Evolutionary conservation across 352 stramenopile genomes (phyloP), one percentile per base, ranked within the genome.

Genomic region (Globisporangium canariense): DNA sequence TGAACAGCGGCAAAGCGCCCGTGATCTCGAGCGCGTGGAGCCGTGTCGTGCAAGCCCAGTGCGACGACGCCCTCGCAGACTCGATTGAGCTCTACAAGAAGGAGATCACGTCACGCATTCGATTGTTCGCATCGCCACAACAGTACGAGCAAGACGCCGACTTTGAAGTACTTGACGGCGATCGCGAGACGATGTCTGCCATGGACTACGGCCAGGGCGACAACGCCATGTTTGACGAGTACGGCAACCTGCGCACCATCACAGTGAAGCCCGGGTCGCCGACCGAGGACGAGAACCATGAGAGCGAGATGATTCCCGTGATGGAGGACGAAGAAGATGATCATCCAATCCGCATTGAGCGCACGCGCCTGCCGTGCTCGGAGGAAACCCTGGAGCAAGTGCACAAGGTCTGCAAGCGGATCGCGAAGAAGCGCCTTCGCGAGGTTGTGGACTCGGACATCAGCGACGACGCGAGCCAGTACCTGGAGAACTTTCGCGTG

Each of bases 1-100:
- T 97, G 8, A 97, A 97, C 69, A 94, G 83, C 51, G 88, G 87
- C 67, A 90, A 91, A 54, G 80, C 81, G 9, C 89, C 89, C 0
- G 86, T 94, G 46, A 97, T 97, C 62, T 93, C 86, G 7, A 97
- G 79, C 60, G 90, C 90, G 1, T 97, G 90, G 87, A 92, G 83
- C 55, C 86, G 87, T 43, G 89, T 97, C 2, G 85, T 96, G 30
- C 86, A 97, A 67, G 75, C 77, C 4, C 86, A 94, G 60, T 96
- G 85, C 66, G 73, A 91, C 50, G 86, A 96, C 60, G 89, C 87
- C 13, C 75, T 94, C 8, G 73, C 89, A 36, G 80, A 89, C 16
- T 83, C 88, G 2, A 67, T 97, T 1, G 75, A 82, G 58, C 54
- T 79, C n/a, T 97, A 97, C 77, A 83, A 90, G 59, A 73, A 76